Percentiles rank a stretch among this genome's conserved stretches.
These are phyloP conservation scores for Exophiala dermatitidis DNA, from an alignment of 2,329 filamentous ascomycete genomes.

Conservation along the genomic window DNA sequence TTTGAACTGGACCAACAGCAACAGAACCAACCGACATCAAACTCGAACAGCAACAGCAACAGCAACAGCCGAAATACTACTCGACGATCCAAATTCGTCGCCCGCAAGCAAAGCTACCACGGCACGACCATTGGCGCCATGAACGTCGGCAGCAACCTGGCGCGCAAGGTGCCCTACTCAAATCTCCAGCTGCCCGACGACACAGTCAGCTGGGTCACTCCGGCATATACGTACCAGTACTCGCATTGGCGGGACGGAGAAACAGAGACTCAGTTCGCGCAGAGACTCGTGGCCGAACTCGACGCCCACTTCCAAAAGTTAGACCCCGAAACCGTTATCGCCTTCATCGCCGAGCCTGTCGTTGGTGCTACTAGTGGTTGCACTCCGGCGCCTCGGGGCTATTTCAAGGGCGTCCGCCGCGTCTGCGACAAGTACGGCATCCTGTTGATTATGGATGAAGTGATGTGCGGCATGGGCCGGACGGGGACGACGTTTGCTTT, in stretches of 20 bases:
- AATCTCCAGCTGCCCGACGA: constrained; percentile 17
- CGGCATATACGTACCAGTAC: constrained; percentile 35
- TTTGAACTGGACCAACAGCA: constrained; percentile 37
- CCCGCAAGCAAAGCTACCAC: constrained; percentile 43
- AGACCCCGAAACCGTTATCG: constrained; percentile 43
- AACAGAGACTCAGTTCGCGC: constrained; percentile 37
- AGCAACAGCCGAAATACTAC: constrained; percentile 16
- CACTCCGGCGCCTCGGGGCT: constrained; percentile 46
- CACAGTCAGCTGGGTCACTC: constrained; percentile 26
- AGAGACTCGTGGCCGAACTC: constrained; percentile 39
- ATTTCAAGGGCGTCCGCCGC: constrained; percentile 47
- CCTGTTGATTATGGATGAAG: constrained; percentile 64
- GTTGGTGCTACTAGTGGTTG: constrained; percentile 47
- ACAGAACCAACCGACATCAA: constrained; percentile 14
- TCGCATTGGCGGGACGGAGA: constrained; percentile 32
- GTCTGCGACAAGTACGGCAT: constrained; percentile 59
- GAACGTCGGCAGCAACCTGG: constrained; percentile 35
- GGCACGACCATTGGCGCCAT: constrained; percentile 46
- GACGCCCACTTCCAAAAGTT: constrained; percentile 44
- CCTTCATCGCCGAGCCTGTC: constrained; percentile 48
- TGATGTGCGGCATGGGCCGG: constrained; percentile 55
- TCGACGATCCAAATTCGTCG: constrained; percentile 33
- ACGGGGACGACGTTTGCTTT: constrained; percentile 35
- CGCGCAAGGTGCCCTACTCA: constrained; percentile 32
- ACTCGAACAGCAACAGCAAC: constrained; percentile 24